Conservation (phyloP, 768 basidiomycete genomes). For the Lentinula aciculospora region DNA sequence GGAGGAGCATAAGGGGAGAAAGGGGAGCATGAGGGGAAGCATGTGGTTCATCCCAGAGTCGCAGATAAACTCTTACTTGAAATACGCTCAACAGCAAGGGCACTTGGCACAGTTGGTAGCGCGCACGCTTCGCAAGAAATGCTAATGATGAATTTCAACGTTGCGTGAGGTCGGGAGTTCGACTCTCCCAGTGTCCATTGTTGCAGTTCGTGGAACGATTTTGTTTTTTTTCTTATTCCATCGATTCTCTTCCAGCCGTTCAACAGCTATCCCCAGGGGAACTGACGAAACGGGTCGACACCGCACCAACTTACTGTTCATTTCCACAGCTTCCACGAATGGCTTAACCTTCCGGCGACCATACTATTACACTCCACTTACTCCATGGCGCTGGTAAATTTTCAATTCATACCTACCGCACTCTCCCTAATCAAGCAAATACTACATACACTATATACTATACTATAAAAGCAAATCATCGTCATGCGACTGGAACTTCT, state of each 20-base stretch:
- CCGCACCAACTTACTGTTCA: background rate
- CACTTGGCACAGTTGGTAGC: constrained; percentile 6
- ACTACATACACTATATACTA: background rate
- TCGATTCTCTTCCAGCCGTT: no score
- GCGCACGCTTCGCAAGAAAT: background rate
- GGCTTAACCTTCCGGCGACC: background rate
- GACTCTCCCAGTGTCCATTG: constrained; percentile 5
- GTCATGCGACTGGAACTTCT: background rate
- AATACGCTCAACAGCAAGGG: background rate
- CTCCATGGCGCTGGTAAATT: background rate
- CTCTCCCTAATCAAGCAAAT: no score
- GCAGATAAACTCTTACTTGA: no score
- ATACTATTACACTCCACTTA: background rate
- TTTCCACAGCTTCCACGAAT: no score
- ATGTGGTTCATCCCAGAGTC: no score
- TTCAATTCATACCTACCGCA: background rate
- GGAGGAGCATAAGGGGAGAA: background rate
- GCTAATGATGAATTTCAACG: no score
- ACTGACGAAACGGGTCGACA: background rate
- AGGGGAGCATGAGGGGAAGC: background rate
- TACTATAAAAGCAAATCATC: background rate
- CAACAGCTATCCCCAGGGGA: no score
- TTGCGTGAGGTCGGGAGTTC: constrained; percentile 5
- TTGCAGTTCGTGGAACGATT: no score
- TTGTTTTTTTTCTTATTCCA: background rate